Conservation (phyloP, 139 green algal species). For the Raphidocelis subcapitata region DNA sequence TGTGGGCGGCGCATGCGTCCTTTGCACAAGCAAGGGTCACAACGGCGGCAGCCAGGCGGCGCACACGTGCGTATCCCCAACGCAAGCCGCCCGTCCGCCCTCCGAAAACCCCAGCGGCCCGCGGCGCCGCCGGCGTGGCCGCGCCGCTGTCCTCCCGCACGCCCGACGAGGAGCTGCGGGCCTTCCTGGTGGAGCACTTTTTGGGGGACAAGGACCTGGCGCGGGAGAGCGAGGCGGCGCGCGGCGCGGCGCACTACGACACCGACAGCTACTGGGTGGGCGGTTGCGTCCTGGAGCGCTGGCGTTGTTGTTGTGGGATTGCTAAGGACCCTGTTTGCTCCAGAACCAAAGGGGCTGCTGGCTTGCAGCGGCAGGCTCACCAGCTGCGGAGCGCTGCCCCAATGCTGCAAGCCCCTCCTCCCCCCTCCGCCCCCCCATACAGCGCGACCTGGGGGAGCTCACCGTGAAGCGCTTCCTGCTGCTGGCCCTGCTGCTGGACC, state of each 20-base stretch:
- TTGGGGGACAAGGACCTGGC: conserved; percentile 56
- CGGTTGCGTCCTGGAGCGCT: not conserved
- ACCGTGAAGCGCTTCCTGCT: conserved; percentile 80
- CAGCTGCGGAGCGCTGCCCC: too few relatives aligned
- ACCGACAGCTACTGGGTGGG: conserved; percentile 59
- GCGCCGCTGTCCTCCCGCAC: not conserved
- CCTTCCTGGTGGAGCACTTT: conserved; percentile 47
- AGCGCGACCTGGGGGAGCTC: conserved; percentile 52
- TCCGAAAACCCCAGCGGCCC: too few relatives aligned
- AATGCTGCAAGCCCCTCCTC: not conserved
- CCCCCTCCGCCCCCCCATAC: not conserved
- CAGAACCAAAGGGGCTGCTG: too few relatives aligned
- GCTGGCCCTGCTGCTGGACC: conserved; percentile 79
- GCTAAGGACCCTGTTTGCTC: too few relatives aligned
- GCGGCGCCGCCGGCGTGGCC: conserved; percentile 5
- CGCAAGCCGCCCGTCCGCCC: too few relatives aligned
- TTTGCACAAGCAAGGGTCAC: too few relatives aligned
- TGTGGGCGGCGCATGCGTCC: too few relatives aligned
- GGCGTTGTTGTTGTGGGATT: not conserved
- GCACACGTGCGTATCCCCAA: too few relatives aligned
- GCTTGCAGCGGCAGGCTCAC: too few relatives aligned
- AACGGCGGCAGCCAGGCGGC: too few relatives aligned
- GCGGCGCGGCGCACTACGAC: conserved; percentile 23
- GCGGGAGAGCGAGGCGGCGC: conserved; percentile 23
- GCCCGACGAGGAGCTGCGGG: conserved; percentile 36